Evolutionary conservation across 2,329 filamentous ascomycete species (phyloP).

Genomic region (Pyricularia sp.): DNA sequence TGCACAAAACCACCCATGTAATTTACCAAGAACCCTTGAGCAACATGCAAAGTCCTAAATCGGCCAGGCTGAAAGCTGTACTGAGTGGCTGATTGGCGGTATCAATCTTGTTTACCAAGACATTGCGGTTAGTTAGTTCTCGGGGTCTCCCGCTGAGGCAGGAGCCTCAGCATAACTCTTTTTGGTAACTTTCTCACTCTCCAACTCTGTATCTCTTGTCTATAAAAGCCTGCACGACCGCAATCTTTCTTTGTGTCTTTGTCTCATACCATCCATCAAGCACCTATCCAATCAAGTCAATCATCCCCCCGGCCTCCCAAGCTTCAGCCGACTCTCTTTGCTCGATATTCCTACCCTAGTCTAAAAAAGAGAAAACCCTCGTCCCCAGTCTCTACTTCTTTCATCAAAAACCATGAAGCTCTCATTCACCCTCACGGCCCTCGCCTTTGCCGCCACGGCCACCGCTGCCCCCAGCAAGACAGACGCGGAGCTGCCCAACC

Average conservation of each 20-base stretch:
- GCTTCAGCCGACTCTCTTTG: not conserved
- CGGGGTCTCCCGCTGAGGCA: not conserved
- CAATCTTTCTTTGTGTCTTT: not conserved
- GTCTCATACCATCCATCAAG: not conserved
- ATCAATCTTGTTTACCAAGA: too few species aligned
- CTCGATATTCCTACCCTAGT: not conserved
- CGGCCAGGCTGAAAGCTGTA: not conserved
- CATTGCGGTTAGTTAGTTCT: too few species aligned
- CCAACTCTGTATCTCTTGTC: not conserved
- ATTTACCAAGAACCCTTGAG: too few species aligned
- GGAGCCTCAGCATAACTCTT: not conserved
- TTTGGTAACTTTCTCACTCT: not conserved
- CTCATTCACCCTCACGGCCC: not conserved
- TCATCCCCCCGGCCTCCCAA: not conserved
- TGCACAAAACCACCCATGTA: too few species aligned
- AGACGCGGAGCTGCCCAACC: not conserved
- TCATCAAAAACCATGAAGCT: not conserved
- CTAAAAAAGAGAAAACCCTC: too few species aligned
- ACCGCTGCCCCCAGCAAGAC: not conserved
- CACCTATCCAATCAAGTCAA: not conserved
- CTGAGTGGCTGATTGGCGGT: not conserved
- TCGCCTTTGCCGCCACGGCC: not conserved
- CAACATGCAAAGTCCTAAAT: too few species aligned
- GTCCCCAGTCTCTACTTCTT: not conserved
- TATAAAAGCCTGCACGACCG: not conserved